Base-by-base conservation (phyloP, 2,329 filamentous ascomycete species). In the Pyrenophora teres region DNA sequence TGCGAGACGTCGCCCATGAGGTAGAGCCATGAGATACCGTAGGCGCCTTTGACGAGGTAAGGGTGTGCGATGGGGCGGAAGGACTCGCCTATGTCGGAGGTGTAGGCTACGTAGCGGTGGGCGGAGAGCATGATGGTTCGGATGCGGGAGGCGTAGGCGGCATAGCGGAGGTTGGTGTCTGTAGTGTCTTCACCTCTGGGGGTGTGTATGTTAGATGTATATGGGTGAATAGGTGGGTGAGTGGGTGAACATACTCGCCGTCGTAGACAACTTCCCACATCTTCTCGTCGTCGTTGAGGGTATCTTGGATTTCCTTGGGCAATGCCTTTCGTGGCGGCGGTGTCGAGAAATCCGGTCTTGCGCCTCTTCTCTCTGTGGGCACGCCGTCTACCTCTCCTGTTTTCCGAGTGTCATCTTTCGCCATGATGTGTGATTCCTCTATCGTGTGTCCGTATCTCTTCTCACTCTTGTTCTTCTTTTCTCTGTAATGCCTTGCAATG, bases 51-150 rank as follows among this genome's bases (percentile, higher is more conserved):
- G 9, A 99, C 88, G 3, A 95, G 77, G 65, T 82, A 86, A 0
- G 92, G 93, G 70, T 97, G 92, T 3, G 93, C 92, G 33, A 99
- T 83, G 0, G 94, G 94, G 2, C 94, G 86, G 76, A 99, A 99
- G 0, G 90, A 95, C 75, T 99, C 94, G 71, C 94, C 94, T 59
- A 99, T 93, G 68, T 97, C 93, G 16, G 88, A 92, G 0, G 94
- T 97, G 74, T 99, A 99, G 50, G 94, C 94, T 41, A 99, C 92
- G 69, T 99, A 99, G 67, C 94, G 87, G 69, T 97, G 94, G 3
- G 92, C 92, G 13, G 89, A 91, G 63, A 92, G 80, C 67, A 99
- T 85, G 61, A 97, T 89, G 6, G 92, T 96, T 56, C 90, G 87
- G 57, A 94, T 78, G 41, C 94, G 87, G 54, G 87, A 86, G 40